Evolutionary conservation across 768 basidiomycete genomes (phyloP), one percentile per base, ranked within the genome.

Genomic region (Lentinus tigrinus): DNA sequence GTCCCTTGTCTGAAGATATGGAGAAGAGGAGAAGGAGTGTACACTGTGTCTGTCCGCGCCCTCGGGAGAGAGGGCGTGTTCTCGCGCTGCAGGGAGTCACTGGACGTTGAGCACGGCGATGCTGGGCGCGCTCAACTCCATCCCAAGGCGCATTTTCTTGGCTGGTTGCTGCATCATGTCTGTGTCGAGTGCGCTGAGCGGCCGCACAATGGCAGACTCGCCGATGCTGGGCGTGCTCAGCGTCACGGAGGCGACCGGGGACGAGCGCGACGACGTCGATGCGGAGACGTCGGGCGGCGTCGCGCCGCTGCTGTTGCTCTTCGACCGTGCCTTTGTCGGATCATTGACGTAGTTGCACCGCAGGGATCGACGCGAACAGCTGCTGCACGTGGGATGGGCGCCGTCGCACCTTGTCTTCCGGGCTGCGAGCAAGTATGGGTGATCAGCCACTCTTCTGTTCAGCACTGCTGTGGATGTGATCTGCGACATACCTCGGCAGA

Each of bases 331-430:
- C 57, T 63, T 61, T 39, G 63, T 53, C 39, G 73, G 75, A 63
- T 91, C 89, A 66, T 92, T 88, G 40, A 87, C 87, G 73, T 93
- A 93, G 70, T 85, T 89, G 77, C 91, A 93, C 43, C 81, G 78
- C 69, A 93, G 78, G 42, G 82, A 81, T 63, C 91, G 78, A 59
- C 89, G 87, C 58, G 86, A 83, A 71, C 91, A 93, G 73, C 90
- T 91, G 53, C 88, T 85, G 70, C 91, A 93, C 26, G 87, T 81
- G 28, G 91, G 91, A 67, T 90, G 89, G n/a, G 80, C 88, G 39
- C 91, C 91, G 70, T 93, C 91, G 65, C 91, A 93, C 70, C 91
- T 88, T 19, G 91, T 93, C 76, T 93, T 93, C 58, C 91, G 91
- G 36, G 91, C 91, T 92, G 54, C 34, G 56, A 14, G 60, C 16